Evolutionary conservation across 345 rosid species (phyloP), one percentile per base, ranked within the genome.

Genomic region (Odontarrhena argentea): DNA sequence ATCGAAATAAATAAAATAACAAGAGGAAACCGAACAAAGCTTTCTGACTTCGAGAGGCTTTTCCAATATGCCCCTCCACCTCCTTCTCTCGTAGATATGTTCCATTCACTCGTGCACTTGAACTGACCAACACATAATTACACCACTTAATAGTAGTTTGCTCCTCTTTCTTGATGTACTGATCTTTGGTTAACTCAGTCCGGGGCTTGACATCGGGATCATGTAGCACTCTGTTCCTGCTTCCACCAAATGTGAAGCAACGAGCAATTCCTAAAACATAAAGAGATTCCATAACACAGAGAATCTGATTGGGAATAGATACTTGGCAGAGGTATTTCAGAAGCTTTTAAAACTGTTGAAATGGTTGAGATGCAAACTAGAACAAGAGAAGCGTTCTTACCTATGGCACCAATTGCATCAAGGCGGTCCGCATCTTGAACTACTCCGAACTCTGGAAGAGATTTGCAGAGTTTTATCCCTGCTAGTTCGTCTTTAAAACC

Each of bases 391-490:
- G 47, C 34, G 66, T 45, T 50, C 69, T n/a, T 72, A 92, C 95
- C 98, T 67, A 87, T 73, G 63, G 92, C 96, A 30, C 96, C 96
- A 70, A 92, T 85, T 25, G 96, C 96, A 76, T 92, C 98, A 70
- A 89, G 96, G 47, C 91, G 89, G 65, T 89, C 96, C 53, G 96
- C 96, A 85, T 92, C 98, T 80, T 89, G 96, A 65, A 87, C 96
- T n/a, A 92, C 84, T 56, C 96, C 84, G 68, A 87, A 89, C 61
- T 92, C 92, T 12, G 76, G 87, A 68, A 77, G 71, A 51, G 78
- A 51, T 70, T 80, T 79, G 54, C 68, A 56, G 22, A 58, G 82
- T 37, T 57, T 61, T 51, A 32, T 26, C 22, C 85, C 93, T 18
- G 79, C 69, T 65, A 89, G 72, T 73, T 87, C 92, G 18, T 86